Percentiles rank a stretch among this genome's conserved stretches.
These are phyloP conservation scores for Phycomyces blakesleeanus DNA, from an alignment of 192 early-diverging fungal species.

Conservation along the genomic window DNA sequence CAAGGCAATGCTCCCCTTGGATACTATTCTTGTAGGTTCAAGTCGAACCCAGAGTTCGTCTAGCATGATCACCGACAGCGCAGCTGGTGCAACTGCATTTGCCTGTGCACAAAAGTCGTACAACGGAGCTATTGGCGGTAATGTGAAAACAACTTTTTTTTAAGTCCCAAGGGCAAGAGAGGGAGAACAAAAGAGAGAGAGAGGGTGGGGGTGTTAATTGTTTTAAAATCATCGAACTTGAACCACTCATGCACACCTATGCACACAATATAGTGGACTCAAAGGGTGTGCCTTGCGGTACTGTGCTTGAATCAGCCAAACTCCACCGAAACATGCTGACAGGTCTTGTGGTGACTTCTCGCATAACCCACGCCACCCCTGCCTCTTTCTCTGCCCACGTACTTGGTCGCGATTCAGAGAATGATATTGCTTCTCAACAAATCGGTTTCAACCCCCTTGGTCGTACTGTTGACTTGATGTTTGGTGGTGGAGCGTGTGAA, in stretches of 20 bases:
- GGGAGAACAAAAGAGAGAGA: too few relatives aligned
- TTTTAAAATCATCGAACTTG: too few relatives aligned
- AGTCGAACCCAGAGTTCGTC: conserved; percentile 47
- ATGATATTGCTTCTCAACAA: conserved; percentile 50
- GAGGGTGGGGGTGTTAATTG: too few relatives aligned
- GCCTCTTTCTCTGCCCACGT: conserved; percentile 57
- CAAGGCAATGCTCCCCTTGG: conserved; percentile 39
- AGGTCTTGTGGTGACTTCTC: conserved; percentile 53
- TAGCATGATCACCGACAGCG: conserved; percentile 56
- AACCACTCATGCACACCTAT: too few relatives aligned
- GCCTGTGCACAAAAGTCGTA: conserved; percentile 50
- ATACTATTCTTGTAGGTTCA: conserved; percentile 45
- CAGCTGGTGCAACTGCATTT: conserved; percentile 59
- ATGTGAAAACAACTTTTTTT: conserved; percentile 1
- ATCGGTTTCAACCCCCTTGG: conserved; percentile 37
- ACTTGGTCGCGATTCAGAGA: conserved; percentile 45
- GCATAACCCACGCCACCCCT: conserved; percentile 61
- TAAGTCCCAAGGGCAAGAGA: too few relatives aligned
- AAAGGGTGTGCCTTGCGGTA: conserved; percentile 45
- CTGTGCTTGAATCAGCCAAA: conserved; percentile 59
- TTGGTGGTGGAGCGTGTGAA: conserved; percentile 49
- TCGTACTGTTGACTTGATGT: conserved; percentile 45
- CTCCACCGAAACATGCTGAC: conserved; percentile 39
- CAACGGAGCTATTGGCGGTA: conserved; percentile 52
- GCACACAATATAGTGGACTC: conserved; percentile 22